phyloP scores from a whole-genome alignment of 176 grass and related monocot genomes.

The Triticum monococcum region DNA sequence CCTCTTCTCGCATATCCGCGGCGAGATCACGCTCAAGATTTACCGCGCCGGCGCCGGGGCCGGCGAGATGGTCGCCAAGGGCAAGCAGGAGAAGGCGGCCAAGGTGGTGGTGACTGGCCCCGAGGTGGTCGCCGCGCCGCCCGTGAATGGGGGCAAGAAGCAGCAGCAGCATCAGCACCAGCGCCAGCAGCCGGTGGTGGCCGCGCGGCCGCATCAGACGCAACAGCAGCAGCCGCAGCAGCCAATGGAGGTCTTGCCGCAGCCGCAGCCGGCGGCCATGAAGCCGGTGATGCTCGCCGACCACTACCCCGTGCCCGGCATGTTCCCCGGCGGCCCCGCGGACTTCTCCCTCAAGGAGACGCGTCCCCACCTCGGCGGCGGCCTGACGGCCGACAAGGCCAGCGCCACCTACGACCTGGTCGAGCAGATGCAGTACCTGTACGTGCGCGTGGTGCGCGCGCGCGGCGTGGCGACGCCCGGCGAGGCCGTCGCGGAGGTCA shows the following conservation, averaged over 20 bases:
- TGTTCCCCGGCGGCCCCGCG: conserved; percentile 36
- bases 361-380: conserved; percentile 59
- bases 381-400: conserved; percentile 49
- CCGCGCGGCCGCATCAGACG: conserved; percentile 24
- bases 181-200: conserved; percentile 24
- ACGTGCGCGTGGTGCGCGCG: conserved; percentile 81
- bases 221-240: conserved; percentile 32
- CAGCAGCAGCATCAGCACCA: conserved; percentile 27
- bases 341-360: conserved; percentile 91
- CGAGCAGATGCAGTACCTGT: conserved; percentile 92
- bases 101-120: conserved; percentile 40
- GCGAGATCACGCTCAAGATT: conserved; percentile 91
- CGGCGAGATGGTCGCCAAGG: conserved; percentile 23
- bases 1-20: conserved; percentile 88
- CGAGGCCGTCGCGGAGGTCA: conserved; percentile 78
- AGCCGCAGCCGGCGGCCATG: neutral
- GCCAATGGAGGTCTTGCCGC: conserved; percentile 36
- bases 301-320: conserved; percentile 40
- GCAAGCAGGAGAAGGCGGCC: conserved; percentile 29
- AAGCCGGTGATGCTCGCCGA: conserved; percentile 57
- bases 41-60: conserved; percentile 53
- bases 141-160: conserved; percentile 29
- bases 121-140: conserved; percentile 37
- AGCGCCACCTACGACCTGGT: conserved; percentile 88
- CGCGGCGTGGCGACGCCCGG: conserved; percentile 43